Base-by-base conservation (phyloP, 306 rosid species). In the Alnus rubra region DNA sequence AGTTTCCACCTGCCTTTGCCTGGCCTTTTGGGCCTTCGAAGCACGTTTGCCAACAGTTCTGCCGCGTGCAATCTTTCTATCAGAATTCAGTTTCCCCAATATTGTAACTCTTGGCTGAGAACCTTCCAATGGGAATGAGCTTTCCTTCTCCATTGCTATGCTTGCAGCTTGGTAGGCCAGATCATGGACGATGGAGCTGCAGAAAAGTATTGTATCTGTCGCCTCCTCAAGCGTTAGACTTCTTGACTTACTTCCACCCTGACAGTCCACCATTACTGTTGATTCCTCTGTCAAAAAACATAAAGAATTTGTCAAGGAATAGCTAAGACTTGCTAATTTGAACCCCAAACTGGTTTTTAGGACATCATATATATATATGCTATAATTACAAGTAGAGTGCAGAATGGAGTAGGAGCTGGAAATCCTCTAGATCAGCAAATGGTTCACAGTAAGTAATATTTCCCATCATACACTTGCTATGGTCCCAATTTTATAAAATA, bases 221-320 rank as follows among this genome's bases (percentile, higher is more conserved):
- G 96, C 98, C 90, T 95, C 98, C 82, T 90, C 98, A 39, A 95
- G 96, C 49, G 98, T 92, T 74, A 91, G 87, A 93, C 92, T 95
- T 85, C 90, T 88, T 16, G 85, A 67, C 85, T 79, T 89, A 48
- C 88, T 89, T 85, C 87, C 88, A 71, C 87, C 88, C 67, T 49
- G 90, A 78, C 87, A 85, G 81, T 92, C 97, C 44, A 92, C 94
- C 74, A 87, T 86, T 80, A 95, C 90, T 6, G 88, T 86, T 16
- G 98, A 91, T 84, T 82, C 97, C 82, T 90, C 94, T 82, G 93
- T 81, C 81, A 81, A 71, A 81, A 80, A 82, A 62, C 65, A 68
- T 47, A 23, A 53, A 73, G 62, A 74, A 54, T 64, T 23, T 48
- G 78, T 92, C 83, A 90, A 75, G 69, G 31, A 76, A 53, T 63